A percentile compares a stretch with the other conserved stretches of the same genome.
Conservation (phyloP, 768 basidiomycete genomes). For the Hygrocybe punicea region DNA sequence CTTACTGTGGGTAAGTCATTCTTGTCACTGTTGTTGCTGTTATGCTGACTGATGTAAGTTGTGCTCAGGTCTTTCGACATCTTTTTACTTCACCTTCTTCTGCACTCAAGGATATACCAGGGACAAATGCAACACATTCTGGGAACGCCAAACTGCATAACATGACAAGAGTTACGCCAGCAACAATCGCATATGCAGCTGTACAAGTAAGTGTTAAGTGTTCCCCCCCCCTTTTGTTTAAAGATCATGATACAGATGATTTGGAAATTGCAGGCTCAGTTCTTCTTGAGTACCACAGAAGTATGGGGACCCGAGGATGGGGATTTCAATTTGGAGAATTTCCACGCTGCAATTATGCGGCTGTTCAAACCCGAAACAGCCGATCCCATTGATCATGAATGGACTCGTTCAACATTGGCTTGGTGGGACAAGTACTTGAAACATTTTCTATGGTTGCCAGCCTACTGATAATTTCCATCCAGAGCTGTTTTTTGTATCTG, state of each 20-base stretch:
- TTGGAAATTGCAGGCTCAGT: conserved; percentile 17
- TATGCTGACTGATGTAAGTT: background rate
- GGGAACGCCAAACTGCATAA: conserved; percentile 7
- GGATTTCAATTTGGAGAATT: conserved; percentile 16
- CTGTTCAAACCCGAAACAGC: conserved; percentile 13
- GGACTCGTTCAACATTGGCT: conserved; percentile 1
- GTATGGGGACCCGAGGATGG: conserved; percentile 16
- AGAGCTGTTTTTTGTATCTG: too few relatives aligned
- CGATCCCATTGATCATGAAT: background rate
- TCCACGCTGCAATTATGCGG: conserved; percentile 21
- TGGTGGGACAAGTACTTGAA: conserved; percentile 8
- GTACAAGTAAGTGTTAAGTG: conserved; percentile 28
- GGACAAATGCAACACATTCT: background rate
- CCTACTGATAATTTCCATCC: too few relatives aligned
- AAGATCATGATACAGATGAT: background rate
- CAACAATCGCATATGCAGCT: conserved; percentile 31
- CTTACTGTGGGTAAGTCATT: background rate
- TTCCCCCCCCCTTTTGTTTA: background rate
- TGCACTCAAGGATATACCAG: background rate
- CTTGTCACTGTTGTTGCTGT: background rate
- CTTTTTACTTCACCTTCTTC: conserved; percentile 7
- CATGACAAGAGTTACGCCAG: conserved; percentile 19
- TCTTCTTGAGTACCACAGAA: conserved; percentile 16
- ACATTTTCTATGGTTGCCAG: too few relatives aligned
- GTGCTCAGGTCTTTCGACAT: conserved; percentile 6